Evolutionary conservation across 2,329 filamentous ascomycete genomes (phyloP).

Genomic region (Sporothrix dimorphospora): DNA sequence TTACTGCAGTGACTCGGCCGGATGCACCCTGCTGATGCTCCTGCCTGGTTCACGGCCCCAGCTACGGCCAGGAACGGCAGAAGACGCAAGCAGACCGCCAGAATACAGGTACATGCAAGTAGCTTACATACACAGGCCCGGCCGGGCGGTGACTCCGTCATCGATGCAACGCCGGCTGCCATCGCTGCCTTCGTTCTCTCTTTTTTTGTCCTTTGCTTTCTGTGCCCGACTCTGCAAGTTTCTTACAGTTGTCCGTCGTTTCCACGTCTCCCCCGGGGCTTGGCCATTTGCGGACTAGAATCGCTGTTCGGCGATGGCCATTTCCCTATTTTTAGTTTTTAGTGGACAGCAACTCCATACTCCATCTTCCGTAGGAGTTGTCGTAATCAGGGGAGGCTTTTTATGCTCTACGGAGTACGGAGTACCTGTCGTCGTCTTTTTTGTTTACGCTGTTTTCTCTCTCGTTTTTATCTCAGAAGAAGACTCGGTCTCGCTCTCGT

Average conservation of each 20-base stretch:
- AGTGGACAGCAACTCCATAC: slow-evolving; percentile 3
- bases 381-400: slow-evolving; percentile 3
- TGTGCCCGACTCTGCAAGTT: neutral
- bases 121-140: neutral
- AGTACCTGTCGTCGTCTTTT: neutral
- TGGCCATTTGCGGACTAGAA: slow-evolving; percentile 26
- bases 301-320: neutral
- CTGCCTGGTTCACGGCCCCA: neutral
- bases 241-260: neutral
- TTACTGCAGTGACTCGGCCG: neutral
- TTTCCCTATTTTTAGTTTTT: slow-evolving; percentile 17
- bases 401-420: too few relatives aligned
- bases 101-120: neutral
- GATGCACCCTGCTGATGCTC: neutral
- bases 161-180: slow-evolving; percentile 12
- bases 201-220: neutral
- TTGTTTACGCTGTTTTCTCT: neutral
- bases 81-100: slow-evolving; percentile 4
- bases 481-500: neutral
- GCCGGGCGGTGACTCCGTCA: slow-evolving; percentile 10
- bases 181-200: too few relatives aligned
- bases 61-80: neutral
- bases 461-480: neutral
- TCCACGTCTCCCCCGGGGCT: slow-evolving; percentile 8
- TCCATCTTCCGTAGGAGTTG: neutral